These are phyloP conservation scores for Raffaelea albimanens DNA, from an alignment of 2,329 filamentous ascomycete genomes.

Conservation along the genomic window DNA sequence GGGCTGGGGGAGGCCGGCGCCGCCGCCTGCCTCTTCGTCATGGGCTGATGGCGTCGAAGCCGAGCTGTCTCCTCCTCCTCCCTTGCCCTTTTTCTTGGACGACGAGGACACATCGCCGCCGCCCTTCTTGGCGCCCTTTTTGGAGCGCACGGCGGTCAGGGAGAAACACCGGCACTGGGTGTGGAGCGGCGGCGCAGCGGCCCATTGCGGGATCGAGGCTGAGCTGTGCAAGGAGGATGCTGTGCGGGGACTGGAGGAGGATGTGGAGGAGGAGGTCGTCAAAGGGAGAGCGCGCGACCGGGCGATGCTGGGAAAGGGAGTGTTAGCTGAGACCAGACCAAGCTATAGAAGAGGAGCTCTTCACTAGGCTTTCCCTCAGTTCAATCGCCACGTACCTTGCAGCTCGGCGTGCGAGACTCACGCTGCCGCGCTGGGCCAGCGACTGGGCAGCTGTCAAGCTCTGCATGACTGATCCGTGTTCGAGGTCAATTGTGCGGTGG, in stretches of 20 bases:
- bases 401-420: constrained; percentile 2
- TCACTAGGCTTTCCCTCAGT: too few species aligned
- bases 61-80: background rate
- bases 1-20: constrained; percentile 4
- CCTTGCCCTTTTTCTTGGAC: constrained; percentile 14
- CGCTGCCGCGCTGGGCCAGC: constrained; percentile 6
- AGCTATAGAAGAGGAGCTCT: too few species aligned
- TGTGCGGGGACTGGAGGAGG: too few species aligned
- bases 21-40: constrained; percentile 3
- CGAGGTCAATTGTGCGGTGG: too few species aligned
- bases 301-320: too few species aligned
- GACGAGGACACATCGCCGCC: background rate
- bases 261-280: too few species aligned
- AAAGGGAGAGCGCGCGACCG: too few species aligned
- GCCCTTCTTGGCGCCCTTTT: constrained; percentile 7
- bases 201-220: too few species aligned
- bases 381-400: background rate
- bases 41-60: too few species aligned
- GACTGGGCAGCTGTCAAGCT: constrained; percentile 5
- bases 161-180: constrained; percentile 7
- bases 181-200: background rate
- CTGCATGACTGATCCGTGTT: constrained; percentile 6
- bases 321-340: too few species aligned
- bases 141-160: constrained; percentile 5
- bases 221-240: too few species aligned